phyloP scores from a whole-genome alignment of 192 early-diverging fungal species.

The Spizellomyces punctatus region DNA sequence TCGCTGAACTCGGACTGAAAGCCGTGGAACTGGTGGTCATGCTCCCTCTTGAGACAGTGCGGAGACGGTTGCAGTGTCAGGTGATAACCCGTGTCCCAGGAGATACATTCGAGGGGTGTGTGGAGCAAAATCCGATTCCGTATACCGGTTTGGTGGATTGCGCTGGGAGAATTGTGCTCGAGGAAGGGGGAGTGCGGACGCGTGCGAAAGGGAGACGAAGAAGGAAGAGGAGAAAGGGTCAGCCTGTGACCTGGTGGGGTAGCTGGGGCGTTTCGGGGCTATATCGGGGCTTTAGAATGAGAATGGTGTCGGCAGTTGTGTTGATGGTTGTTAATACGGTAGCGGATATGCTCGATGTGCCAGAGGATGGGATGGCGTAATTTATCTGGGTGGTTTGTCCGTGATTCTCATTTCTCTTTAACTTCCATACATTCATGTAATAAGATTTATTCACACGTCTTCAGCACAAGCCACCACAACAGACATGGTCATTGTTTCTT shows the following conservation, averaged over 20 bases:
- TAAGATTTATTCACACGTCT: too few relatives aligned
- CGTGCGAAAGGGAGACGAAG: constrained; percentile 6
- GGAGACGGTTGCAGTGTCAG: constrained; percentile 84
- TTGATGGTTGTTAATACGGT: constrained; percentile 15
- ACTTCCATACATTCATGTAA: too few relatives aligned
- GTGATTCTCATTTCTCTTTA: too few relatives aligned
- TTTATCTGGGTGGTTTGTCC: too few relatives aligned
- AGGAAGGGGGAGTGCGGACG: constrained; percentile 45
- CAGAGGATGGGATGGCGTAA: not conserved
- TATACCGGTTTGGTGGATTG: constrained; percentile 55
- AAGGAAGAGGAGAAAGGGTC: not conserved
- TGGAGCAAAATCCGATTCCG: constrained; percentile 41
- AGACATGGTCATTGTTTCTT: too few relatives aligned
- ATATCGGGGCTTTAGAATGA: constrained; percentile 47
- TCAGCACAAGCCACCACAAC: too few relatives aligned
- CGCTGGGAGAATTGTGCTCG: constrained; percentile 39
- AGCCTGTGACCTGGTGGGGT: constrained; percentile 11
- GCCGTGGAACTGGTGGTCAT: constrained; percentile 73
- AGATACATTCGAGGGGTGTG: constrained; percentile 40
- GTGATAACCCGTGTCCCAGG: constrained; percentile 25
- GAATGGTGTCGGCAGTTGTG: constrained; percentile 34
- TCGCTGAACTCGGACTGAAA: constrained; percentile 60
- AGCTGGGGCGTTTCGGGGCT: constrained; percentile 40
- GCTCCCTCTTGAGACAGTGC: constrained; percentile 85
- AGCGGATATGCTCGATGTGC: not conserved